Percentiles rank a stretch among this genome's conserved stretches.
Evolutionary conservation across 805 yeast genomes (phyloP).

Genomic region (Zygotorulaspora florentina): DNA sequence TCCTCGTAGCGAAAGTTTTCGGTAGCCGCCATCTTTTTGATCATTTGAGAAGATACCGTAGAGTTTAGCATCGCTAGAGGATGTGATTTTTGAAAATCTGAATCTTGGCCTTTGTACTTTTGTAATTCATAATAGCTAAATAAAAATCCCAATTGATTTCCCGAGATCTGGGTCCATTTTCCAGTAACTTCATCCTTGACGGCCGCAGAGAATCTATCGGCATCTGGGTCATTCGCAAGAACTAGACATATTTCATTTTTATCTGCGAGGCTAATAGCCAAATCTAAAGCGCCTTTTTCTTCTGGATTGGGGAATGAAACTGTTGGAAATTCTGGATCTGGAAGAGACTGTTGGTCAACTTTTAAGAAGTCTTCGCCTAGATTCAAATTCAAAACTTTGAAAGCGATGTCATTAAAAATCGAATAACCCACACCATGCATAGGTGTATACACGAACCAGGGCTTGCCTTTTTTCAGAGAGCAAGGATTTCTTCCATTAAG

Average conservation of each 20-base stretch:
- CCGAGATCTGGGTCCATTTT: slow-evolving; percentile 76
- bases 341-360: slow-evolving; percentile 63
- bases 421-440: slow-evolving; percentile 92
- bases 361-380: slow-evolving; percentile 35
- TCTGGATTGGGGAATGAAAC: slow-evolving; percentile 94
- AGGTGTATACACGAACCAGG: slow-evolving; percentile 77
- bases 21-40: slow-evolving; percentile 59
- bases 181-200: slow-evolving; percentile 40
- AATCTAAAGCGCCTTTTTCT: slow-evolving; percentile 82
- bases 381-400: slow-evolving; percentile 34
- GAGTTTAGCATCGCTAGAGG: slow-evolving; percentile 62
- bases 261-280: slow-evolving; percentile 59
- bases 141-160: slow-evolving; percentile 84
- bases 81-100: slow-evolving; percentile 37
- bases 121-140: slow-evolving; percentile 66
- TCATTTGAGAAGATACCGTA: slow-evolving; percentile 86
- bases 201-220: slow-evolving; percentile 87
- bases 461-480: slow-evolving; percentile 13
- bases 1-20: slow-evolving; percentile 65
- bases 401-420: slow-evolving; percentile 41
- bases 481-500: slow-evolving; percentile 17
- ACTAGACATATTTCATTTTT: slow-evolving; percentile 48
- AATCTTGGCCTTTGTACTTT: slow-evolving; percentile 21
- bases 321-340: slow-evolving; percentile 84
- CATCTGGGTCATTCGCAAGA: slow-evolving; percentile 94